Conservation (phyloP, 805 yeast genomes). For the Ogataea chonburiensis region DNA sequence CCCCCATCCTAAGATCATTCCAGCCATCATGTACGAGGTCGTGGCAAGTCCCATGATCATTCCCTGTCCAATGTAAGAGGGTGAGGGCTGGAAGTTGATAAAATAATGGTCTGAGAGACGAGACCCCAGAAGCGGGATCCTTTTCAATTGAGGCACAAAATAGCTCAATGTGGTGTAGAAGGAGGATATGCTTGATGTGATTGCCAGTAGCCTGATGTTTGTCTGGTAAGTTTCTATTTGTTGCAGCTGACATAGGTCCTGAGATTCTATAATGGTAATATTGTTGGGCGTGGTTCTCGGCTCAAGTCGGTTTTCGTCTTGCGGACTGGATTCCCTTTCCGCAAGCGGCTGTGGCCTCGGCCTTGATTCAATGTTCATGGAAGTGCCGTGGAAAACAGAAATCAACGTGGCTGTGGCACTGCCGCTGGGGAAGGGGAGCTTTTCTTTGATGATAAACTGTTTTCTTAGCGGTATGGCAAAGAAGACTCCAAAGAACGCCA, state of each 20-base stretch:
- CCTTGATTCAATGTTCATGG: conserved; percentile 38
- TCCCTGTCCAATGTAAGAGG: conserved; percentile 97
- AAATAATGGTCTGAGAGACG: conserved; percentile 59
- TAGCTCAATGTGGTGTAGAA: conserved; percentile 68
- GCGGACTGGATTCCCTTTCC: neutral
- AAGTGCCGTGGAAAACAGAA: conserved; percentile 77
- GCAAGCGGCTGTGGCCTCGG: too few relatives aligned
- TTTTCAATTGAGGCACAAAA: conserved; percentile 66
- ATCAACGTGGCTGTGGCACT: conserved; percentile 94
- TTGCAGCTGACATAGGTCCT: conserved; percentile 30
- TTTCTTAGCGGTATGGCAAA: conserved; percentile 86
- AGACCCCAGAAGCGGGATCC: conserved; percentile 74
- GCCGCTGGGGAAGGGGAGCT: conserved; percentile 91
- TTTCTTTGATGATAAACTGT: conserved; percentile 85
- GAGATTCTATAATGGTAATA: conserved; percentile 35
- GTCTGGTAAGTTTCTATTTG: conserved; percentile 41
- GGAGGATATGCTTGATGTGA: conserved; percentile 70
- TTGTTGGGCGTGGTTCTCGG: conserved; percentile 18
- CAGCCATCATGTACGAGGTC: conserved; percentile 85
- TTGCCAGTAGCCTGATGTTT: conserved; percentile 57
- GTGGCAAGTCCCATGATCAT: conserved; percentile 96
- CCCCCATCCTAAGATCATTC: conserved; percentile 90
- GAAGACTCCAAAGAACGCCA: conserved; percentile 93
- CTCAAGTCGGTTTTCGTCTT: conserved; percentile 1
- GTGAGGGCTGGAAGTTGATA: conserved; percentile 93